Evolutionary conservation across 2,329 filamentous ascomycete species (phyloP), one percentile per base, ranked within the genome.

Genomic region (Fusarium sambucinum): DNA sequence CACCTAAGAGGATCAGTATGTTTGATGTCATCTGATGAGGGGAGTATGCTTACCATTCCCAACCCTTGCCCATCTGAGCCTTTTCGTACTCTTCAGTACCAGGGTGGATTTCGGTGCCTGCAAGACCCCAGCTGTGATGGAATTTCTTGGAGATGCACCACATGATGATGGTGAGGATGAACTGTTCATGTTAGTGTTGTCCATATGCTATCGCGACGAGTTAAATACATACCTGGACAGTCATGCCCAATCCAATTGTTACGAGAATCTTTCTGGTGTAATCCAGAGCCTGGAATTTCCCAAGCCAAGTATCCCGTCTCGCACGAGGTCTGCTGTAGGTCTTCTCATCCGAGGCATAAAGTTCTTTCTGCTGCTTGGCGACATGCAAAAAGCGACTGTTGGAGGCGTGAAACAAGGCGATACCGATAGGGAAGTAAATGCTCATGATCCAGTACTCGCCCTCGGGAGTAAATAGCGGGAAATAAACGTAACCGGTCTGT

Each of bases 391-490:
- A 87, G 56, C 87, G 86, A 70, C 81, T 84, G 74, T 90, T 89
- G 62, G 86, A 85, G 23, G 87, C 88, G 72, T 91, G 88, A 73
- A 90, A 90, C 7, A 91, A 78, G 10, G 87, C 88, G 55, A 91
- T 87, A 25, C 89, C 89, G 47, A 88, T 84, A 13, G 89, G 89
- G 5, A 91, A 79, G 75, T 87, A 89, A 56, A 88, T 81, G 64
- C 86, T 85, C 89, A 91, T 91, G 76, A 89, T 83, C 87, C 88
- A 91, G 74, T 83, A 91, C 76, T 90, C 86, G 17, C 81, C 80
- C 21, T 82, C 79, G 53, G 86, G 86, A 0, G 87, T 85, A 52
- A 79, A 77, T 3, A 82, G 62, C 4, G 80, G 76, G 3, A 77
- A 79, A 53, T 81, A 77, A 21, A 77, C 71, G 56, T 83, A 83